phyloP scores from a whole-genome alignment of 495 filamentous ascomycete species.

The Aspergillus taichungensis region DNA sequence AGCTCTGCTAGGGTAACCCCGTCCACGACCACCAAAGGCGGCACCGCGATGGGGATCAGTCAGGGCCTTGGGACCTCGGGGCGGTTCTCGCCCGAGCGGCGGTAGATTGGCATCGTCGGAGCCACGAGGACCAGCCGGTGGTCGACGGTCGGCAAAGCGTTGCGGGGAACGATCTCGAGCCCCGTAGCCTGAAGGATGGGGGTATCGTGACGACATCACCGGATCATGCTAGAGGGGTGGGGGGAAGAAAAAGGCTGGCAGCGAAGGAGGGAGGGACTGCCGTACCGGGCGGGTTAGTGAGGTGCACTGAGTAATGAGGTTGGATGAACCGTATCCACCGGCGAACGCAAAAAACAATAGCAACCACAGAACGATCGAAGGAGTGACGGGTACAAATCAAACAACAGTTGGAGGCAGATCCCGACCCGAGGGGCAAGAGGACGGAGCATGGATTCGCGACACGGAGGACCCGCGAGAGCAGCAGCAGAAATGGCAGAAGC shows the following conservation, averaged over 20 bases:
- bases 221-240: conserved; percentile 32
- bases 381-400: no score
- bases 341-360: no score
- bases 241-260: conserved; percentile 11
- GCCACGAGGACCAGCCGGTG: conserved; percentile 31
- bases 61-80: conserved; percentile 61
- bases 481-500: not conserved
- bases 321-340: no score
- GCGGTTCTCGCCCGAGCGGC: conserved; percentile 46
- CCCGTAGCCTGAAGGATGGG: conserved; percentile 39
- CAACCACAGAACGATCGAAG: no score
- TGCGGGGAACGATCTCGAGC: conserved; percentile 41
- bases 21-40: conserved; percentile 33
- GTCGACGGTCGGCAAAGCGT: conserved; percentile 38
- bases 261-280: conserved; percentile 5
- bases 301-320: not conserved
- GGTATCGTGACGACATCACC: conserved; percentile 42
- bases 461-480: no score
- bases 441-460: no score
- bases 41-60: conserved; percentile 54
- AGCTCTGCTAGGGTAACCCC: conserved; percentile 43
- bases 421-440: no score
- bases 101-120: conserved; percentile 29
- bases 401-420: no score
- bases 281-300: conserved; percentile 9